Conservation (phyloP, 306 rosid species). For the Dalbergia cultrata region DNA sequence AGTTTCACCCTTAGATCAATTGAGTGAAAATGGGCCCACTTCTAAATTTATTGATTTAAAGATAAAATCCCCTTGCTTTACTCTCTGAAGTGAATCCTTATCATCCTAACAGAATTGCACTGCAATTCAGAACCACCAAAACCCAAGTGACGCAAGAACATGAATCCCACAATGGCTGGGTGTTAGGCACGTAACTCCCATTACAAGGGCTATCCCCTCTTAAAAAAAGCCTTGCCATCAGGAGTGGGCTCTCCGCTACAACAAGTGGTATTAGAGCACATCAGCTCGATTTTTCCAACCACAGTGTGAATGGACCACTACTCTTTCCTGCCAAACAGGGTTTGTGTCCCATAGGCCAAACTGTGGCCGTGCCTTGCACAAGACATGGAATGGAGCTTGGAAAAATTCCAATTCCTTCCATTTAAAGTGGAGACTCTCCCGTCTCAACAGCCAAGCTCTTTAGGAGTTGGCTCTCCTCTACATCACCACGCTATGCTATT, state of each 20-base stretch:
- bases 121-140: slow-evolving; percentile 5
- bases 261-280: not conserved
- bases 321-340: not conserved
- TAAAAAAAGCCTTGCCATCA: not conserved
- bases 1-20: too few relatives aligned
- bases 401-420: not conserved
- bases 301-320: not conserved
- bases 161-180: not conserved
- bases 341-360: not conserved
- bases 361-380: too few relatives aligned
- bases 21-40: too few relatives aligned
- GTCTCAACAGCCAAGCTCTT: not conserved
- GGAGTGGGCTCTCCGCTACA: not conserved
- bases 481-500: too few relatives aligned
- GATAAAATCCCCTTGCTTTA: too few relatives aligned
- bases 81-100: too few relatives aligned
- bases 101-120: not conserved
- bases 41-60: too few relatives aligned
- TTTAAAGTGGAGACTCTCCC: not conserved
- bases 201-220: not conserved
- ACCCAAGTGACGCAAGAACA: not conserved
- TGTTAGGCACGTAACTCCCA: not conserved
- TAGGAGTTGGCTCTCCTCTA: not conserved
- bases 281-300: not conserved
- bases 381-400: too few relatives aligned